phyloP scores from a whole-genome alignment of 2,329 filamentous ascomycete genomes.

The Fusarium tjaetaba region DNA sequence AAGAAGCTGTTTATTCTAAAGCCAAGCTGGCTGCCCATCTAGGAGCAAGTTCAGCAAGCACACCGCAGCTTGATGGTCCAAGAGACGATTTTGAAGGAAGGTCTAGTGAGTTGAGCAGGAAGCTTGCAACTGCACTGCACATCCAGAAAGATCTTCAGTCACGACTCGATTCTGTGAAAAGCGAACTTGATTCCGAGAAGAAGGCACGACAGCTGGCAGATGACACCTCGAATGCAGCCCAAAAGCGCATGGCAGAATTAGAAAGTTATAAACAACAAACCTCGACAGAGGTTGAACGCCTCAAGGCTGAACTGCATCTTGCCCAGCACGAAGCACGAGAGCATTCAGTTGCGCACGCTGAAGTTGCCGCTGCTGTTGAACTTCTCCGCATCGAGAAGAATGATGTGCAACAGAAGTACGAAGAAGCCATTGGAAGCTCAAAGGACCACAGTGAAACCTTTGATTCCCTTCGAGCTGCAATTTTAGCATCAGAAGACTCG shows the following conservation, averaged over 20 bases:
- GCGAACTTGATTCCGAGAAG: conserved; percentile 83
- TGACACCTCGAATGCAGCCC: conserved; percentile 83
- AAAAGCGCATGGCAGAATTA: conserved; percentile 84
- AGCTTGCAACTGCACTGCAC: conserved; percentile 83
- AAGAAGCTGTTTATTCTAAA: conserved; percentile 94
- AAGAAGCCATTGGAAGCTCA: conserved; percentile 72
- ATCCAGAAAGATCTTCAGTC: conserved; percentile 82
- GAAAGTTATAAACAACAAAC: conserved; percentile 86
- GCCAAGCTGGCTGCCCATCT: conserved; percentile 85
- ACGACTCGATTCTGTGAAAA: conserved; percentile 74
- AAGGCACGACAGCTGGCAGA: conserved; percentile 86
- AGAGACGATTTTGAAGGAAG: conserved; percentile 66
- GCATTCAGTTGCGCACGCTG: conserved; percentile 78
- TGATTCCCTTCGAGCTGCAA: conserved; percentile 78
- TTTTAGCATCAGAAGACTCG: conserved; percentile 82
- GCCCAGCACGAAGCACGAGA: conserved; percentile 82
- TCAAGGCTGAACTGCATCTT: conserved; percentile 86
- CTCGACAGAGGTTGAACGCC: conserved; percentile 82
- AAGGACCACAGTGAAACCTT: conserved; percentile 78
- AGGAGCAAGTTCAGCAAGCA: conserved; percentile 70
- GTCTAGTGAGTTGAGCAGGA: conserved; percentile 78
- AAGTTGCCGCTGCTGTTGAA: conserved; percentile 78
- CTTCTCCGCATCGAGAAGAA: conserved; percentile 88
- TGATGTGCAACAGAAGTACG: conserved; percentile 75
- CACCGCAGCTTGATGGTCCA: conserved; percentile 67